Evolutionary conservation across 495 filamentous ascomycete species (phyloP).

Genomic region (Cercophora sp.): DNA sequence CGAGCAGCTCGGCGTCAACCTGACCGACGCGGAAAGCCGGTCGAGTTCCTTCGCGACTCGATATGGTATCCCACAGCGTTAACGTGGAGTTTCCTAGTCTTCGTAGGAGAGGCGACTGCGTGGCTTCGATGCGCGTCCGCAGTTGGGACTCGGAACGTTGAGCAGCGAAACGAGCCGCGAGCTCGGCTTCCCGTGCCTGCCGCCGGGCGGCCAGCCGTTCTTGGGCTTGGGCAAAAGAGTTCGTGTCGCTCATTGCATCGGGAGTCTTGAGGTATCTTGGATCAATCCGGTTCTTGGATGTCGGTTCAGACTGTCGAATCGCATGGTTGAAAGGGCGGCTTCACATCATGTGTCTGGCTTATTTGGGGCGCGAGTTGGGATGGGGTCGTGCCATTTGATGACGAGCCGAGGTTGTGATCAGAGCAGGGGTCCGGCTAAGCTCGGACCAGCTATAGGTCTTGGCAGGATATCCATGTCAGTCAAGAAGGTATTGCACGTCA

Average conservation of each 20-base stretch:
- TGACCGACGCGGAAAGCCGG: constrained; percentile 93
- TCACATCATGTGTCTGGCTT: not conserved
- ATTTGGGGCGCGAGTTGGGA: too few relatives aligned
- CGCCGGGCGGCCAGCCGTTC: constrained; percentile 76
- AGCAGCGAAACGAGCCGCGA: constrained; percentile 51
- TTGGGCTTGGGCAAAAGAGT: constrained; percentile 80
- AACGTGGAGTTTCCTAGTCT: constrained; percentile 53
- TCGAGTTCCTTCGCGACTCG: constrained; percentile 69
- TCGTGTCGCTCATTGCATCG: constrained; percentile 59
- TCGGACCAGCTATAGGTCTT: constrained; percentile 3
- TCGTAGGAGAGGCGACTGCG: constrained; percentile 61
- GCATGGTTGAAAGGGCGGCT: not conserved
- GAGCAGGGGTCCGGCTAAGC: not conserved
- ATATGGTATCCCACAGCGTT: constrained; percentile 64
- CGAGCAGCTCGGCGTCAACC: constrained; percentile 91
- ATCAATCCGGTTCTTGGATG: not conserved
- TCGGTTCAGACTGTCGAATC: too few relatives aligned
- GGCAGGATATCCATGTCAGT: too few relatives aligned
- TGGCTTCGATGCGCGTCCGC: constrained; percentile 49
- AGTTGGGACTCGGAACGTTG: constrained; percentile 57
- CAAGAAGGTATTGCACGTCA: too few relatives aligned
- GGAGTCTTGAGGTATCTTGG: not conserved
- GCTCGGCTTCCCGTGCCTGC: constrained; percentile 61
- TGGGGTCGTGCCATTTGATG: constrained; percentile 1
- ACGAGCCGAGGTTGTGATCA: constrained; percentile 10